Conservation (phyloP, 495 filamentous ascomycete genomes). For the Trichoderma virens region DNA sequence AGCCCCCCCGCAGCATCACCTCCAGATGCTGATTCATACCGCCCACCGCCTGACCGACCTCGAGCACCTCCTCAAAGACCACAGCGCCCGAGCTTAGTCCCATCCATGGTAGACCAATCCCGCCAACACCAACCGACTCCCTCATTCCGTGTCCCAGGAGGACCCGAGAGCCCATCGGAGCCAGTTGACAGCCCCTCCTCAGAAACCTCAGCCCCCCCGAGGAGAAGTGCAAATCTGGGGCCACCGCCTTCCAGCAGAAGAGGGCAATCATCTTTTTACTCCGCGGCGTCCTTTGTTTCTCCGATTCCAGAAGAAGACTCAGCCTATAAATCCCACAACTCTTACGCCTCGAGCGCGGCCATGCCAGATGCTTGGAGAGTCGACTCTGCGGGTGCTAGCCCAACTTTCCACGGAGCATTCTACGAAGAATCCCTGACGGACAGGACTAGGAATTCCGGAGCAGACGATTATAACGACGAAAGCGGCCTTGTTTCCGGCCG, state of each 20-base stretch:
- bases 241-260: slow-evolving; percentile 62
- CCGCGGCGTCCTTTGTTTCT: slow-evolving; percentile 67
- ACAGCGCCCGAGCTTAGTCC: slow-evolving; percentile 54
- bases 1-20: slow-evolving; percentile 34
- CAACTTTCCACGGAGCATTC: slow-evolving; percentile 36
- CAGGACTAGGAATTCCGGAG: slow-evolving; percentile 32
- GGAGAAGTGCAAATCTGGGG: slow-evolving; percentile 50
- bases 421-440: slow-evolving; percentile 43
- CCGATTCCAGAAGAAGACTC: slow-evolving; percentile 81
- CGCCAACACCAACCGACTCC: slow-evolving; percentile 42
- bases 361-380: slow-evolving; percentile 65
- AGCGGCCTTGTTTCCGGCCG: slow-evolving; percentile 46
- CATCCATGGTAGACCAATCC: slow-evolving; percentile 43
- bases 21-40: slow-evolving; percentile 32
- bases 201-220: slow-evolving; percentile 36
- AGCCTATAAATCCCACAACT: slow-evolving; percentile 46
- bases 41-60: slow-evolving; percentile 42
- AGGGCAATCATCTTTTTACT: slow-evolving; percentile 67
- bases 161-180: slow-evolving; percentile 24
- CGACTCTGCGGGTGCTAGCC: slow-evolving; percentile 33
- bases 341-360: slow-evolving; percentile 73
- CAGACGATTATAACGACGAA: slow-evolving; percentile 50
- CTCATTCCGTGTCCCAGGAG: slow-evolving; percentile 35
- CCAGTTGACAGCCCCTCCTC: slow-evolving; percentile 46
- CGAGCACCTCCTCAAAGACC: slow-evolving; percentile 58